Evolutionary conservation across 495 filamentous ascomycete genomes (phyloP).

Genomic region (Hypomontagnella submonticulosa): DNA sequence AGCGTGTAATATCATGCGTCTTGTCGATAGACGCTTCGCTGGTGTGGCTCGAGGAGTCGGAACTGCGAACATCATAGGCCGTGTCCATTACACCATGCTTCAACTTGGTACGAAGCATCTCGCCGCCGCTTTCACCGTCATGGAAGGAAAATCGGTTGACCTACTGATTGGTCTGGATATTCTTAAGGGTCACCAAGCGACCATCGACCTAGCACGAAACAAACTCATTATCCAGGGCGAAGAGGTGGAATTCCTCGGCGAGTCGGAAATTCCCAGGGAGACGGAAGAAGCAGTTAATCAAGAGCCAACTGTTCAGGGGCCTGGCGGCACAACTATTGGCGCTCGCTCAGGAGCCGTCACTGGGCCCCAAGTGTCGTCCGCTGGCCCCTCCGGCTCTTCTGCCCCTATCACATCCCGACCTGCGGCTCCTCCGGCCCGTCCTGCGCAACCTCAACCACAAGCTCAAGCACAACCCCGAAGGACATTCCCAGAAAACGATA

Average conservation of each 20-base stretch:
- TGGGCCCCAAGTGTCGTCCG: slow-evolving; percentile 56
- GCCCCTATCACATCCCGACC: slow-evolving; percentile 44
- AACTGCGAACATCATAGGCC: slow-evolving; percentile 91
- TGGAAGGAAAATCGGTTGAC: slow-evolving; percentile 99
- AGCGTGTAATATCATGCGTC: slow-evolving; percentile 93
- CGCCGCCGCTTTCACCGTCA: slow-evolving; percentile 97
- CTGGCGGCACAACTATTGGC: slow-evolving; percentile 86
- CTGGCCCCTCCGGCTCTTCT: slow-evolving; percentile 43
- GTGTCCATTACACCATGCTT: slow-evolving; percentile 93
- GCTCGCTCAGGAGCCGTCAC: slow-evolving; percentile 84
- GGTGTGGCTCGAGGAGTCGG: slow-evolving; percentile 94
- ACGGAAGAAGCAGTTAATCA: slow-evolving; percentile 75
- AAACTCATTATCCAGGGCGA: slow-evolving; percentile 87
- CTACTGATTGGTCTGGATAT: slow-evolving; percentile 95
- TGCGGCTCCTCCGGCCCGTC: slow-evolving; percentile 49
- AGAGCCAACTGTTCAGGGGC: slow-evolving; percentile 87
- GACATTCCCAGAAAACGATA: slow-evolving; percentile 67
- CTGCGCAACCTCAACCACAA: slow-evolving; percentile 48
- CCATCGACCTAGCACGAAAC: slow-evolving; percentile 83
- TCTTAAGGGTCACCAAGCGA: slow-evolving; percentile 92
- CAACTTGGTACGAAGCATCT: slow-evolving; percentile 90
- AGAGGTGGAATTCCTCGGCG: slow-evolving; percentile 88
- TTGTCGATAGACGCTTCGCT: slow-evolving; percentile 91
- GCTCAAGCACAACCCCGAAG: slow-evolving; percentile 42
- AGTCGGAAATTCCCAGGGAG: slow-evolving; percentile 90